Base-by-base conservation (phyloP, 768 basidiomycete genomes). In the Phlebiopsis flavidoalba region DNA sequence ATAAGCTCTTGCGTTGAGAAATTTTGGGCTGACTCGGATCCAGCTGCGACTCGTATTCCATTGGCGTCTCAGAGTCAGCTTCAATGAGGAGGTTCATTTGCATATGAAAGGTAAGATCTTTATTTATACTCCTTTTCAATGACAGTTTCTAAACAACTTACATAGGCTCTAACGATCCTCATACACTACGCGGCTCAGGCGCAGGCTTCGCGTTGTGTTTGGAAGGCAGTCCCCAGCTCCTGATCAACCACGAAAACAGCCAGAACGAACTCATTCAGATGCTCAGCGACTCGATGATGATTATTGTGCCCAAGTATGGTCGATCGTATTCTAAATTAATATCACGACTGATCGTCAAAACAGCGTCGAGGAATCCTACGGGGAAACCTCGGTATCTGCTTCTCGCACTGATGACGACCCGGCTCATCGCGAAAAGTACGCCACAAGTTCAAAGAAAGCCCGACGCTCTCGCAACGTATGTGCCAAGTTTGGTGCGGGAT, bases 191-290 rank as follows among this genome's bases (percentile, higher is more conserved):
- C 40, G 87, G 83, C 21, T 75, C 79, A 57, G 95, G 94, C 2
- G 88, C 94, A 33, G 95, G 95, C 1, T 95, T 97, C 70, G 89
- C 87, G 8, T 77, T 96, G 15, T 86, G 87, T 45, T 97, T 91
- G 90, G 79, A 82, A 67, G 93, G 92, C 56, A 80, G 82, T 66
- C 85, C 93, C 5, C 80, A 81, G 53, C 74, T 95, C 50, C 76
- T 81, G 1, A 82, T 97, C 57, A 89, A 85, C 15, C 80, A 85
- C 59, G 77, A 77, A 53, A 94, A 95, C 68, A 75, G 78, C 21
- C 84, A 93, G 64, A 75, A 76, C 47, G 95, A 98, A 70, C 74
- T 94, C 22, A 79, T 95, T 31, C 94, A 98, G 76, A 83, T 97
- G 35, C 77, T 77, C 51, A 91, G 92, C 65, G 86, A 93, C 35